A percentile compares a stretch with the other conserved stretches of the same genome.
Evolutionary conservation across 768 basidiomycete genomes (phyloP).

Genomic region (Phaeotremella fagi): DNA sequence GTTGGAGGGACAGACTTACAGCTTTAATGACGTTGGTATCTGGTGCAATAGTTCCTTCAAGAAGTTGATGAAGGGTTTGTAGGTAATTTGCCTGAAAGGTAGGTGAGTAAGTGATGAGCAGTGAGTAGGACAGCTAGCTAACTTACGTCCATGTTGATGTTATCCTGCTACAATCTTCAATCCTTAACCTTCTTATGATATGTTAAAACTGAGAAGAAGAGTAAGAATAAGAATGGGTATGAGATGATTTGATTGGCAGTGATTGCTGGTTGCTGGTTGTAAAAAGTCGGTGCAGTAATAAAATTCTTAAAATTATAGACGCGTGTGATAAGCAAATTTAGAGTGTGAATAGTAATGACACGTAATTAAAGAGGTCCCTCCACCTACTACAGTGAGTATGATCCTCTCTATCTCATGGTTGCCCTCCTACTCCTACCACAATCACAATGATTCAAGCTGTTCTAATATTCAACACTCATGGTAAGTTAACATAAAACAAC

Average conservation of each 20-base stretch:
- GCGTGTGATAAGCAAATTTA: neutral
- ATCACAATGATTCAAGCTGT: constrained; percentile 47
- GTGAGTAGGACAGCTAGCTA: neutral
- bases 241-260: neutral
- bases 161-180: too few species aligned
- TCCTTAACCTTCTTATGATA: too few species aligned
- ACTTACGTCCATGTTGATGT: constrained; percentile 35
- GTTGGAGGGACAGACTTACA: constrained; percentile 60
- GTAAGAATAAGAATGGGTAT: neutral
- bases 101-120: neutral
- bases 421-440: too few species aligned
- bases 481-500: constrained; percentile 60
- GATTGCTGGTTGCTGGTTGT: neutral
- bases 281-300: neutral
- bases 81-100: constrained; percentile 55
- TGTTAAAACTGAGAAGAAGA: too few species aligned
- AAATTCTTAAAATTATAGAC: neutral
- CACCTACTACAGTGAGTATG: too few species aligned
- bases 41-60: constrained; percentile 76
- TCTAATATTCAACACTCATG: constrained; percentile 85
- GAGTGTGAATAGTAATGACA: neutral
- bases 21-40: constrained; percentile 86
- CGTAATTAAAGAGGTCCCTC: too few species aligned
- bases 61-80: constrained; percentile 75
- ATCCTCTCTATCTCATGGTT: too few species aligned